Base-by-base conservation (phyloP, 2,329 filamentous ascomycete species). In the Fusarium keratoplasticum region DNA sequence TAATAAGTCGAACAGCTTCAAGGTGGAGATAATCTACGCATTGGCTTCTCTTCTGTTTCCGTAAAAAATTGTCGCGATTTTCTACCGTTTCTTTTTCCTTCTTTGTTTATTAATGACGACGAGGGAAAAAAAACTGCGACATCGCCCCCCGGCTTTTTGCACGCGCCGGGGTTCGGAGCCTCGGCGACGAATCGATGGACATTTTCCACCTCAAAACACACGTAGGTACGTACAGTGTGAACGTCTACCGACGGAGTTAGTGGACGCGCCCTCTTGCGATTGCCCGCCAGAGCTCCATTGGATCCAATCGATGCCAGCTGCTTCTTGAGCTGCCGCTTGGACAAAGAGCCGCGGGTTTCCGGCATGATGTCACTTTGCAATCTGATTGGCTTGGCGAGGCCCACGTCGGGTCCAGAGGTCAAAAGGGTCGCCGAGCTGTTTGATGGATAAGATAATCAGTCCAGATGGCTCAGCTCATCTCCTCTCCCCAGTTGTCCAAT, bases 311-410 rank as follows among this genome's bases (percentile, higher is more conserved):
- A 50, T 50, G 44, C 44, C 44, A n/a, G 25, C 44, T 29, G 25
- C 2, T 50, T 18, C 25, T 29, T 50, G 44, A 71, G 20, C 35
- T 61, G 63, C 54, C 47, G 44, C 47, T 38, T 35, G 27, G 35
- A 7, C n/a, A 50, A 47, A 76, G 71, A 74, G 76, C 76, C 75
- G 76, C 69, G 60, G 44, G 61, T 78, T 78, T 68, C 72, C 73
- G 76, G 64, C 73, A 72, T 78, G 70, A 75, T 74, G 69, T 71
- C 74, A 77, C 55, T 11, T 9, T 13, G 59, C 0, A 6, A 0
- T 61, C 8, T 77, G 47, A 78, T 78, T 78, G 76, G 76, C 16
- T 66, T 16, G 10, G 13, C 27, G 7, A 2, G 18, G 33, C 35
- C 61, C 63, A 60, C 35, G 25, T 8, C 27, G 5, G 29, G 27